phyloP scores from a whole-genome alignment of 2,329 filamentous ascomycete genomes.

The Monosporascus cannonballus region DNA sequence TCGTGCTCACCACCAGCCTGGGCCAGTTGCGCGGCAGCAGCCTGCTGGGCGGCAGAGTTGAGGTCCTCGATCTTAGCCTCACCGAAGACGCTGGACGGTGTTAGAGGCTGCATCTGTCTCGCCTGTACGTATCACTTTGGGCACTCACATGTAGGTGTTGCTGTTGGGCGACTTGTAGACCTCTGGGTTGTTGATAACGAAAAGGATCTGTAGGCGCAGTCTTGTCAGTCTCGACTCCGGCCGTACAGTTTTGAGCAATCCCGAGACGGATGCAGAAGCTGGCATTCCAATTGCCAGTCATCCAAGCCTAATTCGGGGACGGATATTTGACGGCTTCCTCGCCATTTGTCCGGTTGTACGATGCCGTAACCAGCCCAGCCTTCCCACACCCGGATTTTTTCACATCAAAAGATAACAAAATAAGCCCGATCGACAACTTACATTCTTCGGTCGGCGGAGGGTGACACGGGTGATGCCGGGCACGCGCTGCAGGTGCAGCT shows the following conservation, averaged over 20 bases:
- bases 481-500: conserved; percentile 94
- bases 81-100: conserved; percentile 75
- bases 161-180: conserved; percentile 99
- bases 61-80: conserved; percentile 99
- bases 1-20: conserved; percentile 58
- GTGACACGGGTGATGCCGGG: conserved; percentile 98
- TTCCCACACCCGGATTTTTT: too few relatives aligned
- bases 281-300: too few relatives aligned
- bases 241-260: not conserved
- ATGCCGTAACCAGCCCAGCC: too few relatives aligned
- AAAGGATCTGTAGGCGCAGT: conserved; percentile 67
- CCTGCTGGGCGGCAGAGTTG: conserved; percentile 95
- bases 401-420: too few relatives aligned
- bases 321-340: not conserved
- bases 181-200: conserved; percentile 99
- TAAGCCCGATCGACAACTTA: conserved; percentile 47
- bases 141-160: conserved; percentile 97
- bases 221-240: conserved; percentile 1
- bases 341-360: not conserved
- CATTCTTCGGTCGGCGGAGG: conserved; percentile 96
- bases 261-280: not conserved
- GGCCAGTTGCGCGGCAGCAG: conserved; percentile 91
- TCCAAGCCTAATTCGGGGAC: too few relatives aligned
- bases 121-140: not conserved
- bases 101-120: not conserved